phyloP scores from a whole-genome alignment of 2,329 filamentous ascomycete genomes.

The Samsoniella hepiali region DNA sequence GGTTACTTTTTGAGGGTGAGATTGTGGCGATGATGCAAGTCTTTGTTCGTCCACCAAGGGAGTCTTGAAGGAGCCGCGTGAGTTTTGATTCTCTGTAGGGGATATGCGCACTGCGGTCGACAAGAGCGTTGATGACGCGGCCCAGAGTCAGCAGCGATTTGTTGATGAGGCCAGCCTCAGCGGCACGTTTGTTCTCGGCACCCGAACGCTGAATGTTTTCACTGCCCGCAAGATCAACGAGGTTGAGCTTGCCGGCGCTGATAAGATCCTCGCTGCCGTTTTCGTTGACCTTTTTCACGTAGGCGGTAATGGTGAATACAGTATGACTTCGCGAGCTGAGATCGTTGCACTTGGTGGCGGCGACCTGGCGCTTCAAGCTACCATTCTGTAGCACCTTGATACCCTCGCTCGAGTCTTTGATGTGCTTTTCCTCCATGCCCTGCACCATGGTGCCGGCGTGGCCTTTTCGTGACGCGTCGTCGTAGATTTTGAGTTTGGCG shows the following conservation, averaged over 20 bases:
- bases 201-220: slow-evolving; percentile 97
- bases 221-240: slow-evolving; percentile 94
- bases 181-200: slow-evolving; percentile 94
- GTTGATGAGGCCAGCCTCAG: slow-evolving; percentile 95
- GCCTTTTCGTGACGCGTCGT: slow-evolving; percentile 84
- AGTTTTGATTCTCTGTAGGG: slow-evolving; percentile 93
- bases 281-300: slow-evolving; percentile 77
- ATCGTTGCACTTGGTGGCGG: slow-evolving; percentile 99
- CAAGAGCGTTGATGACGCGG: slow-evolving; percentile 94
- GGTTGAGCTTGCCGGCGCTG: slow-evolving; percentile 87
- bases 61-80: slow-evolving; percentile 92
- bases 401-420: slow-evolving; percentile 78
- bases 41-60: slow-evolving; percentile 89
- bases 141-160: slow-evolving; percentile 94
- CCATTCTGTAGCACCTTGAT: slow-evolving; percentile 86
- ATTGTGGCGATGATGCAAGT: slow-evolving; percentile 98
- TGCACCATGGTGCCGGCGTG: slow-evolving; percentile 84
- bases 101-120: slow-evolving; percentile 86
- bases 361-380: slow-evolving; percentile 94
- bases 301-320: slow-evolving; percentile 92
- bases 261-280: slow-evolving; percentile 86
- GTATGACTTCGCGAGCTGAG: slow-evolving; percentile 96
- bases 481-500: slow-evolving; percentile 90
- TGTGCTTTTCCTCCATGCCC: slow-evolving; percentile 95
- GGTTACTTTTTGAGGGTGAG: slow-evolving; percentile 88